Percentiles rank a stretch among this genome's conserved stretches.
Conservation (phyloP, 176 grass and related monocot genomes). For the Carex cristatella region DNA sequence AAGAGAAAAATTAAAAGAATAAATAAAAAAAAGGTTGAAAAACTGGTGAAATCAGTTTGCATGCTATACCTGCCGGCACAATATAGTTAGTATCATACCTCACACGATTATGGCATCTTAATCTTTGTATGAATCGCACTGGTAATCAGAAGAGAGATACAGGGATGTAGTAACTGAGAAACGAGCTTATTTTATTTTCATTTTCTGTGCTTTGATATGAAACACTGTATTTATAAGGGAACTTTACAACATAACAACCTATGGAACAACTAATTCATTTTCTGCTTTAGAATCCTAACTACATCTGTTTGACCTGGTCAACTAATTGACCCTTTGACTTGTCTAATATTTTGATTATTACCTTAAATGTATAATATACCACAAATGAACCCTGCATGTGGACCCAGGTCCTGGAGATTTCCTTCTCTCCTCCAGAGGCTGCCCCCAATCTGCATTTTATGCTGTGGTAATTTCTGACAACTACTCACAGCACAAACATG, state of each 20-base stretch:
- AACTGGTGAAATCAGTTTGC: background rate
- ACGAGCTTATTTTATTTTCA: too few species aligned
- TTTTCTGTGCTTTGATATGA: too few species aligned
- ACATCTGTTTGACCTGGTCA: too few species aligned
- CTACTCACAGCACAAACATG: conserved; percentile 57
- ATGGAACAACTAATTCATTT: too few species aligned
- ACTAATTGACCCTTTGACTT: too few species aligned
- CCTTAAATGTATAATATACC: background rate
- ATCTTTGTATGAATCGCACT: background rate
- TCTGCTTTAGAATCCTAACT: too few species aligned
- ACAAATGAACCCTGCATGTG: background rate
- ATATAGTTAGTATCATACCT: background rate
- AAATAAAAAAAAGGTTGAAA: background rate
- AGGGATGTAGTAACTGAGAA: too few species aligned
- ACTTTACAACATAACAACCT: too few species aligned
- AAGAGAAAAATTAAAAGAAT: background rate
- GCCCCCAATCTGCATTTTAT: conserved; percentile 57
- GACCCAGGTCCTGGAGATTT: conserved; percentile 71
- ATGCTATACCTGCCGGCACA: background rate
- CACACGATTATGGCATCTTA: background rate
- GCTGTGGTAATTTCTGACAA: conserved; percentile 52
- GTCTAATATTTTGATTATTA: background rate
- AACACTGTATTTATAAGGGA: too few species aligned
- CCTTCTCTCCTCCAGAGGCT: conserved; percentile 51
- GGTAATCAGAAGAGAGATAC: too few species aligned